These are phyloP conservation scores for Myriosclerotinia scirpicola DNA, from an alignment of 2,329 filamentous ascomycete genomes.

Conservation along the genomic window DNA sequence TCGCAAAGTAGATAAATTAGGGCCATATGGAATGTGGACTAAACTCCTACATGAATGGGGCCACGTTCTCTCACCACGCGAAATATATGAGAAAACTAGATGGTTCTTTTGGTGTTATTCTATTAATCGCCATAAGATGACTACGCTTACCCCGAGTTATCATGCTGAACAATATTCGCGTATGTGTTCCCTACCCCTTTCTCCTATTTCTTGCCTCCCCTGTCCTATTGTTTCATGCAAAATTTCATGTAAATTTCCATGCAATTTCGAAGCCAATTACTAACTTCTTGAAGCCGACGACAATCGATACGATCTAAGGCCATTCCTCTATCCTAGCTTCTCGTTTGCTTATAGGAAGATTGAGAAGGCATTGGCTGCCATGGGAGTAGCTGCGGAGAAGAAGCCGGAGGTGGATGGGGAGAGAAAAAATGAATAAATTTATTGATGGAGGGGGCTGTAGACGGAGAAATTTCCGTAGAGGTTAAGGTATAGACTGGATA, in stretches of 20 bases:
- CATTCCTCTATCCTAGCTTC: slow-evolving; percentile 52
- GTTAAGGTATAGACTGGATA: neutral
- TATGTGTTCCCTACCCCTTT: neutral
- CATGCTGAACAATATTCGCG: slow-evolving; percentile 36
- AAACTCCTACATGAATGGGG: slow-evolving; percentile 21
- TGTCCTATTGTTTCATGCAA: neutral
- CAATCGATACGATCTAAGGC: slow-evolving; percentile 56
- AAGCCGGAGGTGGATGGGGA: slow-evolving; percentile 1
- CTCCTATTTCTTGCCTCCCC: neutral
- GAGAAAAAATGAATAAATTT: slow-evolving; percentile 7
- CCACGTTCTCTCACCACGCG: slow-evolving; percentile 21
- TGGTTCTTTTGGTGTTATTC: slow-evolving; percentile 45
- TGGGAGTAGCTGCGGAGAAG: slow-evolving; percentile 16
- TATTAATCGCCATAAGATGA: slow-evolving; percentile 60
- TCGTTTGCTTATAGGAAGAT: slow-evolving; percentile 22
- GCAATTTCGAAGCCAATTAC: too few relatives aligned
- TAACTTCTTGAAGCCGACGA: slow-evolving; percentile 54
- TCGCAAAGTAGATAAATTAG: slow-evolving; percentile 50
- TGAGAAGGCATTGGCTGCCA: slow-evolving; percentile 15
- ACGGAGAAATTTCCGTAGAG: too few relatives aligned
- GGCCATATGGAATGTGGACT: slow-evolving; percentile 39
- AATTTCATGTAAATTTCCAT: neutral
- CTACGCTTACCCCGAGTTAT: slow-evolving; percentile 31
- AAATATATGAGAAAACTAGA: slow-evolving; percentile 17
- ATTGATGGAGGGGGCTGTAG: too few relatives aligned